A percentile compares a stretch with the other conserved stretches of the same genome.
phyloP scores from a whole-genome alignment of 2,329 filamentous ascomycete genomes.

The Aspergillus neotritici region DNA sequence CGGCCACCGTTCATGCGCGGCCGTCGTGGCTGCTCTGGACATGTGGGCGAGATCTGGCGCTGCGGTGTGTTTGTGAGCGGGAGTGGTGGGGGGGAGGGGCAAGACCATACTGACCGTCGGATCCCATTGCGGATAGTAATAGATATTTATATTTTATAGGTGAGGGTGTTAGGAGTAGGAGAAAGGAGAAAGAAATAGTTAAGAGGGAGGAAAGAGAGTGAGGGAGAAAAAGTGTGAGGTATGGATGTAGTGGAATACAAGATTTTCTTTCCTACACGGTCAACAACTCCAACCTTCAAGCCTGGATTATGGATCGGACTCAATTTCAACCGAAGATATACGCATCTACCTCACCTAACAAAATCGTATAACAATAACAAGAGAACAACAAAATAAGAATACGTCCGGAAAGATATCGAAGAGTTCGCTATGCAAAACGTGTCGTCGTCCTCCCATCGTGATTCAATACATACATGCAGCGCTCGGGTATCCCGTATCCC shows the following conservation, averaged over 20 bases:
- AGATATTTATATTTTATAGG: background rate
- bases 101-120: slow-evolving; percentile 55
- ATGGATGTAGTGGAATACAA: no score
- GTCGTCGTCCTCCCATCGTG: no score
- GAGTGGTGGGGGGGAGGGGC: background rate
- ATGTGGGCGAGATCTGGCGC: slow-evolving; percentile 74
- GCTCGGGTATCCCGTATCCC: no score
- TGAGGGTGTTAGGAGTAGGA: no score
- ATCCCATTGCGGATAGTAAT: slow-evolving; percentile 53
- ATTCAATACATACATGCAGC: no score
- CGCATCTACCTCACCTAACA: no score
- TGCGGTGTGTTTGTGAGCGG: slow-evolving; percentile 32
- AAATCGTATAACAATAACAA: background rate
- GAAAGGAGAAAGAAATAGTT: background rate
- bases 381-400: background rate
- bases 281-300: no score
- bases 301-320: no score
- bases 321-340: no score
- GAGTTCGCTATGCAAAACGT: background rate
- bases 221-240: background rate
- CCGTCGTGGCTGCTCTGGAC: slow-evolving; percentile 79
- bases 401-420: background rate
- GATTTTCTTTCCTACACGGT: no score
- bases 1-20: slow-evolving; percentile 84
- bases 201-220: background rate